These are phyloP conservation scores for Coniochaeta sp. DNA, from an alignment of 2,329 filamentous ascomycete species.

Conservation along the genomic window DNA sequence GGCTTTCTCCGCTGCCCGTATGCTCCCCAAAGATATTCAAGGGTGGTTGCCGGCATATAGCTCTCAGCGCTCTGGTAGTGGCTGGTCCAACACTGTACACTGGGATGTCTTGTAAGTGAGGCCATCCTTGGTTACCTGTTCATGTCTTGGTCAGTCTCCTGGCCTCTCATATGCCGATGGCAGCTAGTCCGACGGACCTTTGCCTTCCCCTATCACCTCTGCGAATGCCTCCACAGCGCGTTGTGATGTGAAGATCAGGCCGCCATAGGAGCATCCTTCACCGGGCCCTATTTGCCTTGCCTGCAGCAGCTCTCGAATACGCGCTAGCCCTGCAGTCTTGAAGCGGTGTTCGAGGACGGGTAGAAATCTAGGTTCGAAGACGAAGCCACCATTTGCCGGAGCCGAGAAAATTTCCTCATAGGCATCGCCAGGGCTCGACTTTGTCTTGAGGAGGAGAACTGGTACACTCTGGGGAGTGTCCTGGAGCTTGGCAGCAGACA, in stretches of 20 bases:
- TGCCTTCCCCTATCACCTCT: conserved; percentile 49
- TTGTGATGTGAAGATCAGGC: conserved; percentile 80
- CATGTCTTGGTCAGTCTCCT: conserved; percentile 5
- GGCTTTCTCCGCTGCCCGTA: conserved; percentile 74
- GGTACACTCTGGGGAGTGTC: conserved; percentile 31
- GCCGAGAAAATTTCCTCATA: conserved; percentile 62
- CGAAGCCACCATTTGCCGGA: conserved; percentile 27
- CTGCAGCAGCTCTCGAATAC: conserved; percentile 43
- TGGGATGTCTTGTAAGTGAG: conserved; percentile 47
- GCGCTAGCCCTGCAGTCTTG: conserved; percentile 47
- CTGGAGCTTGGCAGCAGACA: background rate
- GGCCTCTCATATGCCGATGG: background rate
- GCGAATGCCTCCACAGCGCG: conserved; percentile 74
- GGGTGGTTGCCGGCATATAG: conserved; percentile 39
- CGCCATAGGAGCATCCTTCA: conserved; percentile 51
- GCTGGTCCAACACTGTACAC: conserved; percentile 78
- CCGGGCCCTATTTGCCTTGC: conserved; percentile 29
- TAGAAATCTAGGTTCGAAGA: conserved; percentile 62
- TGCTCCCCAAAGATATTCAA: conserved; percentile 69
- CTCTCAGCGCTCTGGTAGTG: conserved; percentile 65
- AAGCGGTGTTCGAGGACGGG: conserved; percentile 71
- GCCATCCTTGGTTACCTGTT: conserved; percentile 28
- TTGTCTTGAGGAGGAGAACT: conserved; percentile 71
- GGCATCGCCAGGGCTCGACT: conserved; percentile 61
- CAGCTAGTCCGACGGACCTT: conserved; percentile 20